Percentiles rank a stretch among this genome's conserved stretches.
Conservation (phyloP, 1,139 yeast species). For the Diutina catenulata region DNA sequence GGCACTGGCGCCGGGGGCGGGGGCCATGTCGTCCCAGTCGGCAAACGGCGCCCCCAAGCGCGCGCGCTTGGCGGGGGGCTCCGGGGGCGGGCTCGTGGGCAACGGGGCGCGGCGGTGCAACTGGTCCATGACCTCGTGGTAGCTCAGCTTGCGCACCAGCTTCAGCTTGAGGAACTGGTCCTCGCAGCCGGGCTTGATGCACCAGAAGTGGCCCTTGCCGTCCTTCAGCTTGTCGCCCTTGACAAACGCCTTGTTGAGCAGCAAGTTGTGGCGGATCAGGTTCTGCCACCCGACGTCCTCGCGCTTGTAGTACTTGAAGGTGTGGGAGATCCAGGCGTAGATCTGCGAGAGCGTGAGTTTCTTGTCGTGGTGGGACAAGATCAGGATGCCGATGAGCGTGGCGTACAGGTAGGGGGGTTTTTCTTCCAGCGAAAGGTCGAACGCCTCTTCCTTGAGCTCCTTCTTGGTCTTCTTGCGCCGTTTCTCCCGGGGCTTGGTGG, state of each 20-base stretch:
- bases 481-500: slow-evolving; percentile 7
- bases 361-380: slow-evolving; percentile 69
- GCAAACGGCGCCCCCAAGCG: slow-evolving; percentile 7
- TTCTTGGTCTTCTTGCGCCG: slow-evolving; percentile 18
- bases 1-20: slow-evolving; percentile 4
- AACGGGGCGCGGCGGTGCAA: slow-evolving; percentile 11
- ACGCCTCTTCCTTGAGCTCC: slow-evolving; percentile 18
- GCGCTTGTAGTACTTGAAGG: slow-evolving; percentile 72
- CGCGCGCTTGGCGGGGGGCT: neutral
- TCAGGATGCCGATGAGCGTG: slow-evolving; percentile 87
- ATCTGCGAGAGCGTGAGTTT: slow-evolving; percentile 82
- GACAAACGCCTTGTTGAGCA: slow-evolving; percentile 76
- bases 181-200: slow-evolving; percentile 74
- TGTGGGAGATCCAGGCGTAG: slow-evolving; percentile 83
- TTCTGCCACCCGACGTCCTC: slow-evolving; percentile 94
- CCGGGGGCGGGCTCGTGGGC: slow-evolving; percentile 1
- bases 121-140: slow-evolving; percentile 36
- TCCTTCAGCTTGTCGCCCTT: slow-evolving; percentile 89
- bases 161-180: slow-evolving; percentile 66
- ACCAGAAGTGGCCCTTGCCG: slow-evolving; percentile 97
- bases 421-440: slow-evolving; percentile 31
- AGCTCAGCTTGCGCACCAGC: slow-evolving; percentile 32
- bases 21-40: slow-evolving; percentile 7
- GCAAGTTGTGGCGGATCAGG: slow-evolving; percentile 76
- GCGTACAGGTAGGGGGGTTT: slow-evolving; percentile 97